Evolutionary conservation across 2,329 filamentous ascomycete genomes (phyloP).

Genomic region (Aspergillus flavus): DNA sequence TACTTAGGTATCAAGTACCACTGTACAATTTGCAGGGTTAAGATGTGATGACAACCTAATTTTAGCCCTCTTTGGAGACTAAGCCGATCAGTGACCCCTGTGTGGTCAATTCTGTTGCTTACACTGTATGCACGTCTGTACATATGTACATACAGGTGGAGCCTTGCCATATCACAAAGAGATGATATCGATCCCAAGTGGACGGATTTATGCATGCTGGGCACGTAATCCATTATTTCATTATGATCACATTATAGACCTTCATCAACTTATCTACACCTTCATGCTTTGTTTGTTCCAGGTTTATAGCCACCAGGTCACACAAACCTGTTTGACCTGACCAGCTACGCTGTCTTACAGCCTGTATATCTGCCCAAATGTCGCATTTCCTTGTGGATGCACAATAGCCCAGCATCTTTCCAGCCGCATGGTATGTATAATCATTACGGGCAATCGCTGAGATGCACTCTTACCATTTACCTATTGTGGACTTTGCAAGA

Average conservation of each 20-base stretch:
- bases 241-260: background rate
- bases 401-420: background rate
- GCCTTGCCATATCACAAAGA: background rate
- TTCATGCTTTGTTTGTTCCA: background rate
- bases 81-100: background rate
- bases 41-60: background rate
- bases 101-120: background rate
- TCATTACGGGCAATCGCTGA: background rate
- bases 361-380: background rate
- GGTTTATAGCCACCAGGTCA: background rate
- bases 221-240: conserved; percentile 3
- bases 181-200: conserved; percentile 1
- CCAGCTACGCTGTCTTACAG: background rate
- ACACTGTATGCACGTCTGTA: background rate
- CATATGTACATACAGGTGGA: background rate
- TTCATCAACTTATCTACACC: background rate
- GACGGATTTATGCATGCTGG: background rate
- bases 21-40: background rate
- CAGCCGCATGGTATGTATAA: background rate
- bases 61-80: background rate
- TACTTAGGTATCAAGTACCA: background rate
- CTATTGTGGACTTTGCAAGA: conserved; percentile 1
- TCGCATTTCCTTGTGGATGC: background rate
- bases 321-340: conserved; percentile 3
- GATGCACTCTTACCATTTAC: background rate